A percentile compares a stretch with the other conserved stretches of the same genome.
phyloP scores from a whole-genome alignment of 2,329 filamentous ascomycete species.

The Cadophora malorum region DNA sequence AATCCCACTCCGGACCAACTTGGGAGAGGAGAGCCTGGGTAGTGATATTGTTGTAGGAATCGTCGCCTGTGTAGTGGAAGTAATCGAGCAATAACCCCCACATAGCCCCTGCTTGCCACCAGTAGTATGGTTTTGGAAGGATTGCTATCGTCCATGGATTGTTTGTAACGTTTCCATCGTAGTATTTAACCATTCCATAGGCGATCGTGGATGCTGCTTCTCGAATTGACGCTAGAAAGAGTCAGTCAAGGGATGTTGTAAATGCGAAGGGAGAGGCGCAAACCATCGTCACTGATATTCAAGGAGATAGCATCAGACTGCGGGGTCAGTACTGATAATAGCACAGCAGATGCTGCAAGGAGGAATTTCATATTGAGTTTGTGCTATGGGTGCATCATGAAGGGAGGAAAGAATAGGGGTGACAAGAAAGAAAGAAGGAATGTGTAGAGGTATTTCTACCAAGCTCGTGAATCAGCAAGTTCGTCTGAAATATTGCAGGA shows the following conservation, averaged over 20 bases:
- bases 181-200: slow-evolving; percentile 66
- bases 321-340: slow-evolving; percentile 21
- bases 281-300: slow-evolving; percentile 33
- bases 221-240: slow-evolving; percentile 62
- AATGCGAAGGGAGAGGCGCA: background rate
- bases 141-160: slow-evolving; percentile 63
- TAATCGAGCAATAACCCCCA: slow-evolving; percentile 75
- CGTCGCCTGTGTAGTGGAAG: slow-evolving; percentile 69
- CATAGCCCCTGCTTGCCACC: slow-evolving; percentile 62
- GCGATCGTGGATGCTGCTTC: slow-evolving; percentile 66
- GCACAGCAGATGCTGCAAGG: slow-evolving; percentile 23
- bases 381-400: slow-evolving; percentile 25
- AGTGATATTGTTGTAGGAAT: slow-evolving; percentile 64
- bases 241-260: background rate
- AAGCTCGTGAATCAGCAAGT: slow-evolving; percentile 10
- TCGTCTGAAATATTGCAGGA: slow-evolving; percentile 7
- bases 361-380: slow-evolving; percentile 23
- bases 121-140: slow-evolving; percentile 69
- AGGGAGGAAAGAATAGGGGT: background rate
- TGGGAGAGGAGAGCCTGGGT: slow-evolving; percentile 65
- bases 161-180: slow-evolving; percentile 65
- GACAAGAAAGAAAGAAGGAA: background rate
- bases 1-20: slow-evolving; percentile 64
- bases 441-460: slow-evolving; percentile 14
- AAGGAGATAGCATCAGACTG: slow-evolving; percentile 29